These are phyloP conservation scores for Chrysoporthe deuterocubensis DNA, from an alignment of 2,329 filamentous ascomycete genomes.

Conservation along the genomic window DNA sequence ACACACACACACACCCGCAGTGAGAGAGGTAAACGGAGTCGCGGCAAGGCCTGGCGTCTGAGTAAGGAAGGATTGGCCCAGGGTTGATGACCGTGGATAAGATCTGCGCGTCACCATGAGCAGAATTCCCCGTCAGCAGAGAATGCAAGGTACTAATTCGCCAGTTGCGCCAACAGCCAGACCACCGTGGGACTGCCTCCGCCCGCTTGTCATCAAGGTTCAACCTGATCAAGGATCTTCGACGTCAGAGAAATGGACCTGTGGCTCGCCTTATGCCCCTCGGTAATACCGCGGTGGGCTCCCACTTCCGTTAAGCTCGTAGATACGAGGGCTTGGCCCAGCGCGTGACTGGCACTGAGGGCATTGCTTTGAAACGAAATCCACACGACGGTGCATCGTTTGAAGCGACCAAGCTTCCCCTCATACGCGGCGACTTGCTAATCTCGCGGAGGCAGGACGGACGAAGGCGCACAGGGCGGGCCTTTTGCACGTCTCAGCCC, in stretches of 20 bases:
- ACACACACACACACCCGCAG: neutral
- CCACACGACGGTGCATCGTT: neutral
- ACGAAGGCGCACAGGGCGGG: neutral
- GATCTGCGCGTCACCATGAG: neutral
- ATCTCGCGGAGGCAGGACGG: conserved; percentile 1
- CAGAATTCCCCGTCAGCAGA: neutral
- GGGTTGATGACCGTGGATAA: neutral
- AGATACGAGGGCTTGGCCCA: neutral
- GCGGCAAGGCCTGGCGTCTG: neutral
- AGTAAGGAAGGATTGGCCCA: conserved; percentile 7
- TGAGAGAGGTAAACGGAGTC: neutral
- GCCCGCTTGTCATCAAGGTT: neutral
- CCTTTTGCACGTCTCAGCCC: conserved; percentile 5
- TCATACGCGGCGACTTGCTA: neutral
- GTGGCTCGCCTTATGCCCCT: conserved; percentile 1
- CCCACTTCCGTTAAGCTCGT: conserved; percentile 4
- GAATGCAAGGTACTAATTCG: neutral
- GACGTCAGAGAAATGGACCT: neutral
- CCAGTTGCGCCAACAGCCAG: neutral
- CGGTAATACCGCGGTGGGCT: conserved; percentile 4
- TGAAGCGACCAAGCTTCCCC: neutral
- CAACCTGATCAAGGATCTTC: neutral
- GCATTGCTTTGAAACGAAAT: neutral
- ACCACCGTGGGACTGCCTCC: neutral
- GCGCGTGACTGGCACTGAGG: neutral